Percentiles rank a stretch among this genome's conserved stretches.
Conservation (phyloP, 2,329 filamentous ascomycete genomes). For the Colletotrichum caudatum region DNA sequence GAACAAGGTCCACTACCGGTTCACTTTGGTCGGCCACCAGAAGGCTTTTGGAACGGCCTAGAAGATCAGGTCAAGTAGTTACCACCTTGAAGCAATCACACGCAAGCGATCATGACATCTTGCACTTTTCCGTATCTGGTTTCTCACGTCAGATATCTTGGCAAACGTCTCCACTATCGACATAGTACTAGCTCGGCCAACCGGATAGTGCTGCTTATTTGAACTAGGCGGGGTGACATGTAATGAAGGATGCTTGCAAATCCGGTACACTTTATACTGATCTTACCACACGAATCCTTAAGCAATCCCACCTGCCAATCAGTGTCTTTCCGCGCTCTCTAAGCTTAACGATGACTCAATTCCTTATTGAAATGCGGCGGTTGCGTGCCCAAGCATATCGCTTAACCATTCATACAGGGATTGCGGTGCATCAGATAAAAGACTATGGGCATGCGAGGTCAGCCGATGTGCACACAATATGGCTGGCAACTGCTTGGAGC, state of each 20-base stretch:
- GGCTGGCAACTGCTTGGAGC: not conserved
- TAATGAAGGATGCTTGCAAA: not conserved
- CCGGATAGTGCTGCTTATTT: not conserved
- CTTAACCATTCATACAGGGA: not conserved
- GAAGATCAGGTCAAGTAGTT: not conserved
- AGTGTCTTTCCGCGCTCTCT: too few relatives aligned
- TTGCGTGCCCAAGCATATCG: not conserved
- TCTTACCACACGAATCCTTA: not conserved
- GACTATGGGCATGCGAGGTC: not conserved
- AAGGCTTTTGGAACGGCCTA: constrained; percentile 64
- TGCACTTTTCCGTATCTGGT: not conserved
- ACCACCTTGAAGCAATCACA: not conserved
- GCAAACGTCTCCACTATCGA: not conserved
- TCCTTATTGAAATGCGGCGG: not conserved
- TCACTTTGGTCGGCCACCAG: constrained; percentile 76
- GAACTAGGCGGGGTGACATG: not conserved
- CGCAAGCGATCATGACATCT: not conserved
- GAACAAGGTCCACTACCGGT: constrained; percentile 78
- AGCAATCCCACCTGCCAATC: not conserved
- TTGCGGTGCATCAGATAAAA: not conserved
- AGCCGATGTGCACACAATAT: not conserved
- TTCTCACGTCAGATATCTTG: not conserved
- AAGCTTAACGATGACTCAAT: not conserved
- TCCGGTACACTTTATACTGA: too few relatives aligned
- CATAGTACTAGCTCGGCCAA: not conserved